Evolutionary conservation across 305 asterid species (phyloP), one percentile per base, ranked within the genome.

Genomic region (Fraxinus ornus): DNA sequence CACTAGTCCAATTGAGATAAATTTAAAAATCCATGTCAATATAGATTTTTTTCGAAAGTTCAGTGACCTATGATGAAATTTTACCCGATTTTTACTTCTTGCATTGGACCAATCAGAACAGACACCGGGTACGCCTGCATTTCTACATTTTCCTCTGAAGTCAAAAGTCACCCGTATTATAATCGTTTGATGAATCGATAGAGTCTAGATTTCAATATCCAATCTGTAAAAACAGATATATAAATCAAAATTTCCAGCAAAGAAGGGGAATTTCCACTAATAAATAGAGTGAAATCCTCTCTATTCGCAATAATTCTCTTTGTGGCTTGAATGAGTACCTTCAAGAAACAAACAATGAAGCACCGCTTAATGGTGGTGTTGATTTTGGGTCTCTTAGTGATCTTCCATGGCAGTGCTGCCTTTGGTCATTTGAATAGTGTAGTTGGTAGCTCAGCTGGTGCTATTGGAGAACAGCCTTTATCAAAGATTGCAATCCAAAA

Each of bases 401-500:
- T 73, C 81, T 83, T 83, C 85, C 79, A 64, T 66, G 78, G 70
- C 36, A 76, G 52, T 80, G 77, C 82, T n/a, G 81, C 86, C 79
- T 49, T 39, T 35, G 86, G 79, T 64, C 83, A 80, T 79, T 75
- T 89, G 22, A 13, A 3, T 21, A 70, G 22, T 22, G 36, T 10
- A 7, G 26, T 55, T 37, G 21, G 12, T 30, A 19, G 6, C 79
- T 28, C 12, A 32, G 80, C 47, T 81, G 26, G 7, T 84, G 79
- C 81, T 52, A 22, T 47, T 9, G 98, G 92, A 17, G 94, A 92
- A 64, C 98, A 95, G 83, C 97, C 98, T 70, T 76, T 95, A 71
- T 89, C 98, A 9, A 89, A 90, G 36, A 91, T 95, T 24, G 94
- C 94, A 35, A 87, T 95, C 78, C 92, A 86, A 36, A 92, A 82